A percentile compares a stretch with the other conserved stretches of the same genome.
These are phyloP conservation scores for Nasturtium officinale DNA, from an alignment of 345 rosid species.

Conservation along the genomic window DNA sequence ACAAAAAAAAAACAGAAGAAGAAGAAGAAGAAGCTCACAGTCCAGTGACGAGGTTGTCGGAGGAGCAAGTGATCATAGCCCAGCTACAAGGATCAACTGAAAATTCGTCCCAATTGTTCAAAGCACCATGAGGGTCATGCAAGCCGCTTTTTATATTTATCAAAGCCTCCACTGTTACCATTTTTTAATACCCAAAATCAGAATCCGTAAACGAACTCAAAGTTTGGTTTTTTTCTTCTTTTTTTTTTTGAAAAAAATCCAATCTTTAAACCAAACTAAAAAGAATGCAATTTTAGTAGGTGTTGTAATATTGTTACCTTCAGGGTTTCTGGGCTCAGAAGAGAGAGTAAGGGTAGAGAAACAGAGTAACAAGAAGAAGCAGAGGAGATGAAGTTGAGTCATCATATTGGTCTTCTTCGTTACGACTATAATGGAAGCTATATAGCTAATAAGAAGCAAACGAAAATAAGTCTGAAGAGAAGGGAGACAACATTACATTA, in stretches of 20 bases:
- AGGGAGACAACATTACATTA: conserved; percentile 33
- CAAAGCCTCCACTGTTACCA: conserved; percentile 73
- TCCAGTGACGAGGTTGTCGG: conserved; percentile 80
- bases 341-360: conserved; percentile 45
- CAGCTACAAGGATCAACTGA: conserved; percentile 99
- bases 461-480: background rate
- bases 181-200: background rate
- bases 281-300: background rate
- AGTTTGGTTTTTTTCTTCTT: background rate
- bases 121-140: conserved; percentile 80
- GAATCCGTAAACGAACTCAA: background rate
- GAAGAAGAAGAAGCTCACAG: conserved; percentile 45
- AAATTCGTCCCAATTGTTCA: conserved; percentile 90
- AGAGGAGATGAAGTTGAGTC: conserved; percentile 35
- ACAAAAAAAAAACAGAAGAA: too few relatives aligned
- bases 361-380: conserved; percentile 41
- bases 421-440: conserved; percentile 6
- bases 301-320: conserved; percentile 53
- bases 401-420: conserved; percentile 9
- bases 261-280: conserved; percentile 1
- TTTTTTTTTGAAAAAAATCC: background rate
- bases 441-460: background rate
- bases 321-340: conserved; percentile 85
- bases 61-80: conserved; percentile 93
- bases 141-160: conserved; percentile 57